Conservation (phyloP, 2,329 filamentous ascomycete species). For the Xylariaceae sp. region DNA sequence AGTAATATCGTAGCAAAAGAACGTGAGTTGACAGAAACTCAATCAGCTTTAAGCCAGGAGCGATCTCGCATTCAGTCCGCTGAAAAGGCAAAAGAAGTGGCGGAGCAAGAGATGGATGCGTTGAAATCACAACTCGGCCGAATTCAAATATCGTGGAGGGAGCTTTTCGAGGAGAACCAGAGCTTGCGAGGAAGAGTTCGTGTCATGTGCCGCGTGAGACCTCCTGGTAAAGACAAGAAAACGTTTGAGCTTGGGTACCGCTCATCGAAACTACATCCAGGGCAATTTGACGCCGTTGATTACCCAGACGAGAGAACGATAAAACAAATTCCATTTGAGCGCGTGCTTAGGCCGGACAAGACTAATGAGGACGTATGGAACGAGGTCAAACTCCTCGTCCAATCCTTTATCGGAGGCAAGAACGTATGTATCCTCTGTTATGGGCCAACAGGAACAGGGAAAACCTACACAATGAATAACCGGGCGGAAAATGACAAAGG, state of each 20-base stretch:
- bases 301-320: too few relatives aligned
- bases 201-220: slow-evolving; percentile 67
- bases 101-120: not conserved
- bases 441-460: slow-evolving; percentile 90
- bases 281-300: too few relatives aligned
- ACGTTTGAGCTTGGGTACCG: slow-evolving; percentile 31
- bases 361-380: slow-evolving; percentile 83
- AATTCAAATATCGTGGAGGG: slow-evolving; percentile 48
- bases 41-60: too few relatives aligned
- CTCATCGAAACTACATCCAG: too few relatives aligned
- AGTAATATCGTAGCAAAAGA: too few relatives aligned
- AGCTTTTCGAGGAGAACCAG: slow-evolving; percentile 93
- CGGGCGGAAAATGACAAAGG: not conserved
- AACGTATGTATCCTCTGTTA: slow-evolving; percentile 98
- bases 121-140: not conserved
- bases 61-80: not conserved
- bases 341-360: slow-evolving; percentile 73
- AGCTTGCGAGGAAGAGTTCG: slow-evolving; percentile 96
- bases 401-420: slow-evolving; percentile 90
- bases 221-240: slow-evolving; percentile 66
- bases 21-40: too few relatives aligned
- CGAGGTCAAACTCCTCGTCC: slow-evolving; percentile 93
- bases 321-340: slow-evolving; percentile 57
- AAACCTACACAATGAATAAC: slow-evolving; percentile 71
- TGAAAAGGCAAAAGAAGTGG: not conserved